Evolutionary conservation across 768 basidiomycete genomes (phyloP).

Genomic region (Pisolithus albus): DNA sequence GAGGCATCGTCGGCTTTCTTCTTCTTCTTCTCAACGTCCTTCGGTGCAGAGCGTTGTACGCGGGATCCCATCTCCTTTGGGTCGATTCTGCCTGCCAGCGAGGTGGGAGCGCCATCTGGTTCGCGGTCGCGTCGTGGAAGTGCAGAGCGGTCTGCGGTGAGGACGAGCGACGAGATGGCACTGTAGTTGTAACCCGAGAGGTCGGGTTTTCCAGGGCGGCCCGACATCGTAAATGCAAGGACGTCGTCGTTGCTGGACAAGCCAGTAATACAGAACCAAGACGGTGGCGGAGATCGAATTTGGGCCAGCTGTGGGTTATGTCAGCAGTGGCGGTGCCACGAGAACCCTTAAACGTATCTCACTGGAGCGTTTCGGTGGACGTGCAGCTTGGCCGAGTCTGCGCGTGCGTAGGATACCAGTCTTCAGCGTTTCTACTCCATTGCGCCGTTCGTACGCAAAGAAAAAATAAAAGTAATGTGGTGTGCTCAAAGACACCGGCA

Average conservation of each 20-base stretch:
- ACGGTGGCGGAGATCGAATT: too few relatives aligned
- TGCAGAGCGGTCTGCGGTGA: constrained; percentile 82
- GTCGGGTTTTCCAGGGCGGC: constrained; percentile 57
- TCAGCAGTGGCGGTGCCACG: too few relatives aligned
- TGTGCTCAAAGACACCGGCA: too few relatives aligned
- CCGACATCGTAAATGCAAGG: constrained; percentile 29
- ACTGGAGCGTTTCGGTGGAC: too few relatives aligned
- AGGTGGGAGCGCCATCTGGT: constrained; percentile 93
- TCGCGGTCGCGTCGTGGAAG: constrained; percentile 88
- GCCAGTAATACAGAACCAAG: too few relatives aligned
- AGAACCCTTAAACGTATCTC: too few relatives aligned
- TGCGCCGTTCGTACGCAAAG: too few relatives aligned
- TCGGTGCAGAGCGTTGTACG: constrained; percentile 73
- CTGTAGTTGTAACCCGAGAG: constrained; percentile 93
- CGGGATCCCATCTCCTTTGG: constrained; percentile 90
- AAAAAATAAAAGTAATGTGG: too few relatives aligned
- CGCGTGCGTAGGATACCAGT: too few relatives aligned
- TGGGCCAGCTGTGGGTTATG: too few relatives aligned
- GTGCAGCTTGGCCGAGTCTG: too few relatives aligned
- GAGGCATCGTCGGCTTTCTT: constrained; percentile 60
- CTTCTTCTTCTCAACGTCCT: constrained; percentile 91
- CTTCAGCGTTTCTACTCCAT: too few relatives aligned
- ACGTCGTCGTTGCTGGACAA: not conserved
- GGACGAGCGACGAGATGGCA: constrained; percentile 88
- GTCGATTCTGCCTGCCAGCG: constrained; percentile 87